phyloP scores from a whole-genome alignment of 1,139 yeast genomes.

The Pichia kudriavzevii region DNA sequence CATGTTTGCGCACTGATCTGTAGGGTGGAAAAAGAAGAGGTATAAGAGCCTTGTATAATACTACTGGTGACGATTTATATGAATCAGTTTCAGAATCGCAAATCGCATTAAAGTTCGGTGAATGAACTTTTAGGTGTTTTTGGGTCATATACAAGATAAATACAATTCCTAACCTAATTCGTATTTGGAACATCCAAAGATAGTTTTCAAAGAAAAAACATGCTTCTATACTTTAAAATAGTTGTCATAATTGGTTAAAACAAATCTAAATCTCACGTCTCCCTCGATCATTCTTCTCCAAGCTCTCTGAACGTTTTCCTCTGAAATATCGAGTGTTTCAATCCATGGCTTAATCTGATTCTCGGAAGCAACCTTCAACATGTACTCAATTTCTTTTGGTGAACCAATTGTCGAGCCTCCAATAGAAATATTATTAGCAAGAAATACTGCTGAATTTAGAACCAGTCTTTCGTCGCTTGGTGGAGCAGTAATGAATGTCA shows the following conservation, averaged over 20 bases:
- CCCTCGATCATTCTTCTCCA: conserved; percentile 42
- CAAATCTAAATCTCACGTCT: conserved; percentile 56
- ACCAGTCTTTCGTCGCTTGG: conserved; percentile 26
- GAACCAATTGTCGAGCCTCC: conserved; percentile 35
- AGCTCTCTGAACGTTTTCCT: conserved; percentile 40
- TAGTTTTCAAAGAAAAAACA: too few species aligned
- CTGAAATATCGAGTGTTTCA: conserved; percentile 44
- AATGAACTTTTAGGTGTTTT: too few species aligned
- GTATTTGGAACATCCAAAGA: too few species aligned
- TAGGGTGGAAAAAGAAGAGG: background rate
- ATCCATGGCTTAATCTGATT: conserved; percentile 47
- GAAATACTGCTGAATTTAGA: conserved; percentile 23
- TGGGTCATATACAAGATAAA: too few species aligned
- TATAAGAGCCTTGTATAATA: too few species aligned
- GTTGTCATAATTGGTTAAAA: conserved; percentile 45
- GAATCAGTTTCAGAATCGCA: too few species aligned
- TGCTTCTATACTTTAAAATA: too few species aligned
- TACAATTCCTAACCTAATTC: too few species aligned
- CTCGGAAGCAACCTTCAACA: conserved; percentile 47
- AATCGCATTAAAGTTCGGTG: too few species aligned
- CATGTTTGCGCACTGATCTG: too few species aligned
- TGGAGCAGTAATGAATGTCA: conserved; percentile 39
- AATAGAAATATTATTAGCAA: conserved; percentile 28
- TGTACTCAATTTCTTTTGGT: conserved; percentile 43
- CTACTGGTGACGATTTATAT: too few species aligned